These are phyloP conservation scores for Acer negundo DNA, from an alignment of 345 rosid species.

Conservation along the genomic window DNA sequence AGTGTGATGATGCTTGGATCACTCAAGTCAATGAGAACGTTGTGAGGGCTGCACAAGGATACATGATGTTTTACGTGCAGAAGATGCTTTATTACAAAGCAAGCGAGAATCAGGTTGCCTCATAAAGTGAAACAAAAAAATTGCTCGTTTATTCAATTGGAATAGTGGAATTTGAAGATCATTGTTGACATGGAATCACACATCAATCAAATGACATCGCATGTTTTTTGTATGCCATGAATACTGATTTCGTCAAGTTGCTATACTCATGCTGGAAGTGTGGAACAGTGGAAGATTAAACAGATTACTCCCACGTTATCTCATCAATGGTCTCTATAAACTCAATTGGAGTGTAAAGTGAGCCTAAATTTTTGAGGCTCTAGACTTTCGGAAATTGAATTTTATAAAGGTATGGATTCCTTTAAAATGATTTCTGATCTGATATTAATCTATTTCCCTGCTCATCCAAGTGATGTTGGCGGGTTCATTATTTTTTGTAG, in stretches of 20 bases:
- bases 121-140: conserved; percentile 13
- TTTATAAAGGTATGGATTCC: conserved; percentile 27
- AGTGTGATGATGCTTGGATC: conserved; percentile 76
- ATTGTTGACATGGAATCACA: conserved; percentile 2
- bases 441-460: conserved; percentile 12
- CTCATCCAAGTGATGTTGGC: conserved; percentile 20
- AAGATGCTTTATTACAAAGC: conserved; percentile 59
- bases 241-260: conserved; percentile 17
- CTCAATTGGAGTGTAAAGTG: conserved; percentile 24
- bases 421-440: conserved; percentile 23
- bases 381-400: conserved; percentile 24
- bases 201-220: conserved; percentile 19
- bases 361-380: conserved; percentile 53
- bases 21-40: conserved; percentile 57
- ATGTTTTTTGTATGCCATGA: conserved; percentile 18
- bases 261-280: not conserved
- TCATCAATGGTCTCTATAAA: conserved; percentile 17
- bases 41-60: conserved; percentile 70
- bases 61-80: conserved; percentile 77
- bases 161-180: not conserved
- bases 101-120: conserved; percentile 42
- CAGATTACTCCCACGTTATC: conserved; percentile 5
- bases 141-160: not conserved
- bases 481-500: conserved; percentile 24
- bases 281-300: conserved; percentile 1